Evolutionary conservation across 1,284 basidiomycete species (phyloP).

Genomic region (Tetrapyrgos nigripes): DNA sequence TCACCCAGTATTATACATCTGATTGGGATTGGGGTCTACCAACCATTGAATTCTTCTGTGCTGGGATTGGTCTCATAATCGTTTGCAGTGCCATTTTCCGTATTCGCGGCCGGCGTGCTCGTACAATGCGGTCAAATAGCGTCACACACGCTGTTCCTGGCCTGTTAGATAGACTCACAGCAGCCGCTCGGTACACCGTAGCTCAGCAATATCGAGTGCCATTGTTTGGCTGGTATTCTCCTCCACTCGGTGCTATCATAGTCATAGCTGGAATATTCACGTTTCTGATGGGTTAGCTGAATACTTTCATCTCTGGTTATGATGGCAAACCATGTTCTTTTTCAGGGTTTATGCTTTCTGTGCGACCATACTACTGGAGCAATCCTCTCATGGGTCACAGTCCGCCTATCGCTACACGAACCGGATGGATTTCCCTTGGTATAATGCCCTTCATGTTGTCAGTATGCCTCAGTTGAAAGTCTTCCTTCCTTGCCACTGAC

Average conservation of each 20-base stretch:
- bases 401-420: constrained; percentile 42
- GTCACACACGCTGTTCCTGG: neutral
- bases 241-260: constrained; percentile 36
- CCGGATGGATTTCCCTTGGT: constrained; percentile 41
- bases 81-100: constrained; percentile 5
- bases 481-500: neutral
- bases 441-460: constrained; percentile 44
- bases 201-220: constrained; percentile 32
- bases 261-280: constrained; percentile 34
- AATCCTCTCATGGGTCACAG: constrained; percentile 40
- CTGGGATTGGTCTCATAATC: constrained; percentile 26
- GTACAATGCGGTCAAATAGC: neutral
- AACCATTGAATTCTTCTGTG: constrained; percentile 38
- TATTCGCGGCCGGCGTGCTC: constrained; percentile 1
- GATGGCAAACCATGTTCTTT: neutral
- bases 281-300: constrained; percentile 36
- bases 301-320: neutral
- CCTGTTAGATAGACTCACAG: constrained; percentile 26
- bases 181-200: constrained; percentile 26
- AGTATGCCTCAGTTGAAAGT: constrained; percentile 3
- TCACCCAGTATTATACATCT: constrained; percentile 32
- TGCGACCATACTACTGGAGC: constrained; percentile 42
- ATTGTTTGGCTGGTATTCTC: constrained; percentile 36
- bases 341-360: constrained; percentile 36
- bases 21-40: constrained; percentile 40